These are phyloP conservation scores for Hexamita inflata DNA, from an alignment of 208 protist genomes.

Conservation along the genomic window DNA sequence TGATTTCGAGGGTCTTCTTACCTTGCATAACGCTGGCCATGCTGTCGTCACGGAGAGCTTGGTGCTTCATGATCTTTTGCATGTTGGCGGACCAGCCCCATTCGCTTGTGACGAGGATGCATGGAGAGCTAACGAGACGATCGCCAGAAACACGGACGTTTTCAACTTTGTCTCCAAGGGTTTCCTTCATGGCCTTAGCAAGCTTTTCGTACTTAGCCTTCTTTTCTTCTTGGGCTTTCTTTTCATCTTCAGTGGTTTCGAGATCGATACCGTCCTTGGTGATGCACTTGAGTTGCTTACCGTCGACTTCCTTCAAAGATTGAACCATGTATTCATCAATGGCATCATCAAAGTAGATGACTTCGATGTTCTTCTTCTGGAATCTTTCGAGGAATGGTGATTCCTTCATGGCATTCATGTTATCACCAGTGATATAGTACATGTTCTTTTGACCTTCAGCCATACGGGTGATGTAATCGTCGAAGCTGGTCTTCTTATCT, in stretches of 20 bases:
- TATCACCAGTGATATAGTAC: slow-evolving; percentile 94
- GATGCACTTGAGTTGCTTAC: slow-evolving; percentile 89
- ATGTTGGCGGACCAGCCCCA: slow-evolving; percentile 96
- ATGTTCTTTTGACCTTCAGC: slow-evolving; percentile 85
- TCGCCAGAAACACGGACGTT: slow-evolving; percentile 79
- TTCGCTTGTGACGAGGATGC: slow-evolving; percentile 87
- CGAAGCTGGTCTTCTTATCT: slow-evolving; percentile 71
- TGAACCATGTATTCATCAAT: slow-evolving; percentile 93
- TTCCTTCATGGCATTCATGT: slow-evolving; percentile 57
- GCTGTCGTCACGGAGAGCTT: slow-evolving; percentile 81
- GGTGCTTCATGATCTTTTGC: slow-evolving; percentile 97
- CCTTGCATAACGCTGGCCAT: slow-evolving; percentile 85
- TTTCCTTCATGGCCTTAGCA: slow-evolving; percentile 89
- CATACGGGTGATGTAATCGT: slow-evolving; percentile 87
- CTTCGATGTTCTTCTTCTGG: slow-evolving; percentile 71
- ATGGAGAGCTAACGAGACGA: slow-evolving; percentile 78
- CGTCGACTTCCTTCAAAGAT: slow-evolving; percentile 87
- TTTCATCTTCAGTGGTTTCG: slow-evolving; percentile 81
- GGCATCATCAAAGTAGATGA: slow-evolving; percentile 79
- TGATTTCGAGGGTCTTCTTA: slow-evolving; percentile 97
- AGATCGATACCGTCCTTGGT: slow-evolving; percentile 94
- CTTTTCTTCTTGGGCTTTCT: slow-evolving; percentile 77
- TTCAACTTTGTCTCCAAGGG: slow-evolving; percentile 93
- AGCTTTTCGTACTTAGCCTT: slow-evolving; percentile 73
- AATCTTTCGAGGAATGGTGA: slow-evolving; percentile 86